Evolutionary conservation across 495 filamentous ascomycete genomes (phyloP).

Genomic region (Talaromyces thailandensis): DNA sequence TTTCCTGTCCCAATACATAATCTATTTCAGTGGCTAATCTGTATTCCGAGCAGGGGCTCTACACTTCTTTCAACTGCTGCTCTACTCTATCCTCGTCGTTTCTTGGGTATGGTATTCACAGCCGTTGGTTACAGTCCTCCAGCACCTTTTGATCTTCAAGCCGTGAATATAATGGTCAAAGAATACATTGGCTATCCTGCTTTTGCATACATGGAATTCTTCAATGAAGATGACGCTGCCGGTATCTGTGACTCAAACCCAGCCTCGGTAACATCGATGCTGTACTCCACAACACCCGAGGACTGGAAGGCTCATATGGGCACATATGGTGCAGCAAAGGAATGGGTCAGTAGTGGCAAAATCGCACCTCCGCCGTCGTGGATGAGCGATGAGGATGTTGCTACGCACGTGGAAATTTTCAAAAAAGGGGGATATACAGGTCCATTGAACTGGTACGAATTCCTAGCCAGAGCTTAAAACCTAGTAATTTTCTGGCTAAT

Average conservation of each 20-base stretch:
- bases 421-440: conserved; percentile 4
- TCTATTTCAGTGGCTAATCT: not conserved
- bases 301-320: conserved; percentile 6
- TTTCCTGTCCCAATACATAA: not conserved
- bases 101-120: not conserved
- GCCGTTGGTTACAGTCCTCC: not conserved
- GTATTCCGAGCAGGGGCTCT: not conserved
- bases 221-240: conserved; percentile 1
- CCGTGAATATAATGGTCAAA: not conserved
- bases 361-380: not conserved
- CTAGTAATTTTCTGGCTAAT: not conserved
- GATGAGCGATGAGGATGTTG: not conserved
- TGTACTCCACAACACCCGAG: conserved; percentile 1
- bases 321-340: not conserved
- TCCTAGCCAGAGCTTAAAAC: not conserved
- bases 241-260: not conserved
- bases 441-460: not conserved
- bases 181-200: not conserved
- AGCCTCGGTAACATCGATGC: not conserved
- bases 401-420: not conserved
- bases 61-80: conserved; percentile 1
- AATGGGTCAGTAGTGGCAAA: not conserved
- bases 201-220: conserved; percentile 4
- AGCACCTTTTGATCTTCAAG: not conserved
- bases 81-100: not conserved